Evolutionary conservation across 176 grass and related monocot genomes (phyloP).

Genomic region (Tillandsia leiboldiana): DNA sequence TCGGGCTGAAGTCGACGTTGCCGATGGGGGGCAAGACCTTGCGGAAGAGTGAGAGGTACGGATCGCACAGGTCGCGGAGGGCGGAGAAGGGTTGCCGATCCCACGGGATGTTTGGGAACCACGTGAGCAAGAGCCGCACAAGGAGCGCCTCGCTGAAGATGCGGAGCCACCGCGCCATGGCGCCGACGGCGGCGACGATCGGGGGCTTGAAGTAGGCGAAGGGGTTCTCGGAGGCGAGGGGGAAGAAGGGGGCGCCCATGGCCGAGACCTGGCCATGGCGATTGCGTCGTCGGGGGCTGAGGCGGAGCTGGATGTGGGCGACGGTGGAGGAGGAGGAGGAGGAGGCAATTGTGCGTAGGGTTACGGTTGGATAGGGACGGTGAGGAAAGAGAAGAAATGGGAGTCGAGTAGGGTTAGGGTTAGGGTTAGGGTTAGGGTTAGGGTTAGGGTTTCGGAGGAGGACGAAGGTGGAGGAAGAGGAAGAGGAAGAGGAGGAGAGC

Average conservation of each 20-base stretch:
- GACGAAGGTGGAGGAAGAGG: neutral
- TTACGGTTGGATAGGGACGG: neutral
- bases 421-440: conserved; percentile 3
- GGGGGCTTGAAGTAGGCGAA: conserved; percentile 1
- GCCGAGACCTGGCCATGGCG: neutral
- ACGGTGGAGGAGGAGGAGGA: neutral
- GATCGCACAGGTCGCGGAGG: conserved; percentile 24
- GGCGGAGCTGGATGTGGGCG: neutral
- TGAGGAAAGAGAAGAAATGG: neutral
- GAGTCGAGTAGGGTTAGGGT: neutral
- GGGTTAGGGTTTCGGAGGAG: conserved; percentile 7
- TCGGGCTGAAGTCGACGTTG: conserved; percentile 18
- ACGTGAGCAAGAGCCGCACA: conserved; percentile 25
- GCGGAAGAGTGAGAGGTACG: conserved; percentile 21
- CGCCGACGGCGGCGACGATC: neutral
- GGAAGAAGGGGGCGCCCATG: neutral
- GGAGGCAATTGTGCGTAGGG: neutral
- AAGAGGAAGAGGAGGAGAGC: conserved; percentile 10
- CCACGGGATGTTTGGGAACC: conserved; percentile 30
- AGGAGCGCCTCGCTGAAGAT: conserved; percentile 15
- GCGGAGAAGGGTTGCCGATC: conserved; percentile 21
- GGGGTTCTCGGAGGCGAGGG: conserved; percentile 3
- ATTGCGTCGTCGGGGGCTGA: too few relatives aligned
- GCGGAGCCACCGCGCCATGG: conserved; percentile 19
- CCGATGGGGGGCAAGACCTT: conserved; percentile 14